Conservation (phyloP, 768 basidiomycete species). For the Suillus lakei region DNA sequence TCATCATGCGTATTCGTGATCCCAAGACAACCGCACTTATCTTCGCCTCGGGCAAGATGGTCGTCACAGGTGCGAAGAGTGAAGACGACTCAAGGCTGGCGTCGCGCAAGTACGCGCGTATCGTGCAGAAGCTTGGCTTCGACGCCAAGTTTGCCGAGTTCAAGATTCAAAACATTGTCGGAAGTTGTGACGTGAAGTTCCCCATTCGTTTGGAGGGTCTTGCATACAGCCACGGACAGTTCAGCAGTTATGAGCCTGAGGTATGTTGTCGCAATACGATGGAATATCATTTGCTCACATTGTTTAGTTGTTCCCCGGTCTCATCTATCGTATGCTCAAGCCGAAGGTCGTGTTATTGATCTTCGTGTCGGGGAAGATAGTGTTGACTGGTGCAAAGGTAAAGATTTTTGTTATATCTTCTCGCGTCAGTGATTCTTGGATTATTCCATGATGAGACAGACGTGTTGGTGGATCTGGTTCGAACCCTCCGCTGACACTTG, state of each 20-base stretch:
- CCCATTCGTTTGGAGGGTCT: conserved; percentile 97
- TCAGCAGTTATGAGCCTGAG: conserved; percentile 98
- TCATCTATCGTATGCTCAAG: conserved; percentile 99
- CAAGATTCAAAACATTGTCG: conserved; percentile 99
- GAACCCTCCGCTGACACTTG: conserved; percentile 51
- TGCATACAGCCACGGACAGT: conserved; percentile 97
- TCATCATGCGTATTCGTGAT: conserved; percentile 99
- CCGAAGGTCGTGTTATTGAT: conserved; percentile 98
- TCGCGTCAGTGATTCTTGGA: conserved; percentile 36
- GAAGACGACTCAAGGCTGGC: conserved; percentile 97
- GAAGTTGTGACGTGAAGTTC: conserved; percentile 98
- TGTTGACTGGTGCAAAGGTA: conserved; percentile 98
- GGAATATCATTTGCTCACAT: not conserved
- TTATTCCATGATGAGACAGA: conserved; percentile 35
- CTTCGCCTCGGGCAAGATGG: conserved; percentile 99
- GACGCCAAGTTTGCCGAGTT: conserved; percentile 99
- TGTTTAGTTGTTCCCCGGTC: conserved; percentile 90
- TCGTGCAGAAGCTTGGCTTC: conserved; percentile 99
- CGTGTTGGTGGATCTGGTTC: conserved; percentile 53
- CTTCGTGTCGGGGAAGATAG: conserved; percentile 99
- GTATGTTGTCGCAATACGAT: conserved; percentile 48
- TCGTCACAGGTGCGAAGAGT: conserved; percentile 98
- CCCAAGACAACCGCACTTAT: conserved; percentile 99
- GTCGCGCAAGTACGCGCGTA: conserved; percentile 97
- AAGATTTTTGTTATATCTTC: conserved; percentile 32